Base-by-base conservation (phyloP, 2,329 filamentous ascomycete genomes). In the Xylariaceae sp. region DNA sequence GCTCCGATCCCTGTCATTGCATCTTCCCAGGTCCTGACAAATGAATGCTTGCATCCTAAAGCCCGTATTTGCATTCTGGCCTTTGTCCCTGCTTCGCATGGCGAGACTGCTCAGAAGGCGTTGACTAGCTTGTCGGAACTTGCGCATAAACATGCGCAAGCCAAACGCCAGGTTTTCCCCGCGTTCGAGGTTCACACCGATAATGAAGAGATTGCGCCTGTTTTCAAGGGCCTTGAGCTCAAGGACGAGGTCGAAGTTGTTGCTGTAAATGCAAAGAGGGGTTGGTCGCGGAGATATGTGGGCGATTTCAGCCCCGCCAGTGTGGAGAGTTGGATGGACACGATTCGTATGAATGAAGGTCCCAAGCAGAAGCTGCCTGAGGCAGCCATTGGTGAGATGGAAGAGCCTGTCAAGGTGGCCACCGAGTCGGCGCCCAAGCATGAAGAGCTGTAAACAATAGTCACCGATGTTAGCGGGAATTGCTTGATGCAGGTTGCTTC, bases 311-410 rank as follows among this genome's bases (percentile, higher is more conserved):
- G 82, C 57, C 71, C 80, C 23, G 78, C 82, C 56, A 82, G 81
- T 30, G 77, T 99, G 35, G 90, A 96, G 76, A 77, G 78, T 62
- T 99, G 93, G 91, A 84, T 99, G 60, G 94, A 99, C 70, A 82
- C 84, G n/a, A 91, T 97, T 63, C 87, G 91, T 44, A 82, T 99
- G 80, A 90, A 92, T 55, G 93, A 97, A 71, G 89, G 90, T 2
- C 77, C 82, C 60, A 97, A 93, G 80, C 81, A 86, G 68, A 89
- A 87, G 76, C 73, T 94, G 48, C 89, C 89, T 0, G 81, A 83
- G 60, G 82, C 80, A 1, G 68, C 90, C 49, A 70, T 88, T 37
- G 71, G 71, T 15, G 74, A 76, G 55, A 75, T 77, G 55, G 73
- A 76, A 65, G 73, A 78, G 66, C 68, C 75, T 15, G 69, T 76